Evolutionary conservation across 2,329 filamentous ascomycete genomes (phyloP).

Genomic region (Madurella fahalii): DNA sequence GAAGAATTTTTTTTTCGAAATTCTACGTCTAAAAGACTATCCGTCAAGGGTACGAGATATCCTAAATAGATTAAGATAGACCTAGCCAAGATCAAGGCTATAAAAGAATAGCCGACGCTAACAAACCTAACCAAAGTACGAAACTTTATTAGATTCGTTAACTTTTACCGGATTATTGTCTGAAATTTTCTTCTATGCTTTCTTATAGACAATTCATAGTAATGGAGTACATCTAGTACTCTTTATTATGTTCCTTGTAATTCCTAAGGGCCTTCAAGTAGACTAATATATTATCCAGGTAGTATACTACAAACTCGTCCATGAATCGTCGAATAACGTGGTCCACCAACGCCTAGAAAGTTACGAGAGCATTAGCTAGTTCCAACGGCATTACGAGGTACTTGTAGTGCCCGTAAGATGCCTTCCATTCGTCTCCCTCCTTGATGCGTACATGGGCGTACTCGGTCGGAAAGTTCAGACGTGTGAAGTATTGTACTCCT

Average conservation of each 20-base stretch:
- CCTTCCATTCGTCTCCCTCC: slow-evolving; percentile 4
- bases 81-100: too few species aligned
- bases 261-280: slow-evolving; percentile 9
- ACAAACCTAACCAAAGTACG: too few species aligned
- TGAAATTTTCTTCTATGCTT: too few species aligned
- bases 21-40: too few species aligned
- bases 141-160: too few species aligned
- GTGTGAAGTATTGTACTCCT: not conserved
- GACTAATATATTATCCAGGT: slow-evolving; percentile 20
- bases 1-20: too few species aligned
- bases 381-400: slow-evolving; percentile 33
- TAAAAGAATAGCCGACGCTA: too few species aligned
- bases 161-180: too few species aligned
- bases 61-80: too few species aligned
- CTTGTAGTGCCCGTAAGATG: slow-evolving; percentile 26
- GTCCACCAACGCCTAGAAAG: slow-evolving; percentile 13
- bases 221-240: not conserved
- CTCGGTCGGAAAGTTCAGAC: not conserved
- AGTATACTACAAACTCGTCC: slow-evolving; percentile 9
- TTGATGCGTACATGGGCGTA: slow-evolving; percentile 2
- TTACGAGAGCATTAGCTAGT: slow-evolving; percentile 21
- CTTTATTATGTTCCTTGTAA: slow-evolving; percentile 3
- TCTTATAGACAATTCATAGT: too few species aligned
- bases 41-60: too few species aligned
- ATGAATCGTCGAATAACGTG: not conserved